These are phyloP conservation scores for Podospora conica DNA, from an alignment of 495 filamentous ascomycete genomes.

Conservation along the genomic window DNA sequence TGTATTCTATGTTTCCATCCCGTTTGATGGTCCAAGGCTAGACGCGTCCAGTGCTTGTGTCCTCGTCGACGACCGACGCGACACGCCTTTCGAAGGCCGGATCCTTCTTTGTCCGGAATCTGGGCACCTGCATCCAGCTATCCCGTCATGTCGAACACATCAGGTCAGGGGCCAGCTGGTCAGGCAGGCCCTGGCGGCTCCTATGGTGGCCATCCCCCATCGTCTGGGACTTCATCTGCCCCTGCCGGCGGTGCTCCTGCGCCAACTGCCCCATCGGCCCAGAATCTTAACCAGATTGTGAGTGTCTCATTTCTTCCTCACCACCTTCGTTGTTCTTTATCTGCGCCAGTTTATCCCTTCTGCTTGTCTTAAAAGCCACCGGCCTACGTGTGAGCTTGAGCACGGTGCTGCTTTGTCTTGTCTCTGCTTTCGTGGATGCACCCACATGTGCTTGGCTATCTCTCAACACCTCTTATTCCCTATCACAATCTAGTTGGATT, in stretches of 20 bases:
- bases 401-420: background rate
- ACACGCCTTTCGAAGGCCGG: background rate
- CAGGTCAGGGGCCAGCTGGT: background rate
- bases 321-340: background rate
- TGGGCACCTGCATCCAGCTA: background rate
- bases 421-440: no score
- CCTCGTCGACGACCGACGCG: background rate
- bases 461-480: background rate
- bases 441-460: no score
- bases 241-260: constrained; percentile 23
- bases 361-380: background rate
- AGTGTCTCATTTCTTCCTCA: constrained; percentile 17
- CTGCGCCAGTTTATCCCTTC: background rate
- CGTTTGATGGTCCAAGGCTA: background rate
- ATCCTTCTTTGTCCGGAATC: background rate
- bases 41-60: background rate
- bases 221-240: constrained; percentile 21
- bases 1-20: background rate
- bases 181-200: constrained; percentile 5
- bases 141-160: background rate
- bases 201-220: constrained; percentile 23
- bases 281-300: constrained; percentile 94
- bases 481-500: background rate
- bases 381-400: background rate
- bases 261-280: constrained; percentile 54